Conservation (phyloP, 1,139 yeast genomes). For the Kodamaea sp. region DNA sequence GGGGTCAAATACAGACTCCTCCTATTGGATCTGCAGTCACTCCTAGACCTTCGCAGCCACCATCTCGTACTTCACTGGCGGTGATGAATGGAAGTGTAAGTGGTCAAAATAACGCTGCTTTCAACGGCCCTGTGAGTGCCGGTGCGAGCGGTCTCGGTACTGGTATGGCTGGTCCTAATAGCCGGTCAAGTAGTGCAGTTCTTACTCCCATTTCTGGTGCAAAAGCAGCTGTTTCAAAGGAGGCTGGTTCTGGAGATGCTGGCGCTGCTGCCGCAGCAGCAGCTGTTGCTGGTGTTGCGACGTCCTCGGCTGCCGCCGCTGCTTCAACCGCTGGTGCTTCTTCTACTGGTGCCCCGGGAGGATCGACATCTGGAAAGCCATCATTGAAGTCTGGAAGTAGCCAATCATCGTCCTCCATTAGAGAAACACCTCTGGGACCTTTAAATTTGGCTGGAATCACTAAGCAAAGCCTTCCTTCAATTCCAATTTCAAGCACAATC, state of each 20-base stretch:
- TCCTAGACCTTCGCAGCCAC: slow-evolving; percentile 20
- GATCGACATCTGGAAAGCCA: slow-evolving; percentile 3
- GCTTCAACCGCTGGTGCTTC: slow-evolving; percentile 4
- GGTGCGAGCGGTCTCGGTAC: neutral
- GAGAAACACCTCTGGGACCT: slow-evolving; percentile 15
- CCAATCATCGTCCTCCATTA: slow-evolving; percentile 9
- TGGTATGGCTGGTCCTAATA: too few species aligned
- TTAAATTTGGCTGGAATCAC: slow-evolving; percentile 48
- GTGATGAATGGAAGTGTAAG: slow-evolving; percentile 3
- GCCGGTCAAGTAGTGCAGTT: neutral
- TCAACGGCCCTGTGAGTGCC: neutral
- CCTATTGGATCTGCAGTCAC: slow-evolving; percentile 13
- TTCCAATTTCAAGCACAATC: slow-evolving; percentile 69
- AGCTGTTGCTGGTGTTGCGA: slow-evolving; percentile 41
- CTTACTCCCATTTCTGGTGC: neutral
- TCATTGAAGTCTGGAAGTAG: slow-evolving; percentile 7
- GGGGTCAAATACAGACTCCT: slow-evolving; percentile 10
- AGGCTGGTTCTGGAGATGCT: neutral
- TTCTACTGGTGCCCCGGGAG: slow-evolving; percentile 11
- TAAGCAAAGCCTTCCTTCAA: slow-evolving; percentile 64
- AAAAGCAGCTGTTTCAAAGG: too few species aligned
- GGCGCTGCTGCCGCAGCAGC: slow-evolving; percentile 19
- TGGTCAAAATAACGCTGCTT: neutral
- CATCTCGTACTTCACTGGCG: slow-evolving; percentile 2
- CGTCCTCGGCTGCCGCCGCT: slow-evolving; percentile 13